Conservation (phyloP, 768 basidiomycete species). For the Strobilomyces confusus region DNA sequence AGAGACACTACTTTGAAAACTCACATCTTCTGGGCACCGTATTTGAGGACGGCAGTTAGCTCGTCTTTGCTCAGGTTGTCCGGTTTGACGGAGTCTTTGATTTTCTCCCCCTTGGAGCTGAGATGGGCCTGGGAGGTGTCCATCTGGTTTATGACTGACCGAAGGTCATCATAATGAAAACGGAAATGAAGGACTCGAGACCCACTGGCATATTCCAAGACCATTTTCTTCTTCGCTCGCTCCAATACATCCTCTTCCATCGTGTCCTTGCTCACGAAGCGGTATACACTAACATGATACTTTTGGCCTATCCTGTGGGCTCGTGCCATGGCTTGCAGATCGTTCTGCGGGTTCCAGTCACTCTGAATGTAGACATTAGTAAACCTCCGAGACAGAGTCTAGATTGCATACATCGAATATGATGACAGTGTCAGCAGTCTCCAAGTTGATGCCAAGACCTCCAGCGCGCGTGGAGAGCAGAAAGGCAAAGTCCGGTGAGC, state of each 20-base stretch:
- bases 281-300: slow-evolving; percentile 96
- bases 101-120: slow-evolving; percentile 66
- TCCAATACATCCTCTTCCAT: slow-evolving; percentile 99
- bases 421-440: slow-evolving; percentile 98
- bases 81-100: slow-evolving; percentile 68
- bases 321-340: slow-evolving; percentile 98
- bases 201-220: slow-evolving; percentile 97
- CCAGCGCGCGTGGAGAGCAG: slow-evolving; percentile 95
- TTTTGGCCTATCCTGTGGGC: slow-evolving; percentile 99
- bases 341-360: slow-evolving; percentile 99
- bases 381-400: background rate
- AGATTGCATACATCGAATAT: slow-evolving; percentile 84
- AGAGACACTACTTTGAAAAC: slow-evolving; percentile 24
- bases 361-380: slow-evolving; percentile 50
- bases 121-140: slow-evolving; percentile 98
- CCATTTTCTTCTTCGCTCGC: slow-evolving; percentile 99
- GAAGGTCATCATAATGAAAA: slow-evolving; percentile 6
- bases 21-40: slow-evolving; percentile 96
- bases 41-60: slow-evolving; percentile 94
- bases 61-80: slow-evolving; percentile 94
- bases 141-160: slow-evolving; percentile 98
- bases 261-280: slow-evolving; percentile 97
- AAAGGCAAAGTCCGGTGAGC: slow-evolving; percentile 95
- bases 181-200: slow-evolving; percentile 27
- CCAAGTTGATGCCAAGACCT: slow-evolving; percentile 96